Conservation (phyloP, 2,329 filamentous ascomycete species). For the Dendrostoma leiphaemia region DNA sequence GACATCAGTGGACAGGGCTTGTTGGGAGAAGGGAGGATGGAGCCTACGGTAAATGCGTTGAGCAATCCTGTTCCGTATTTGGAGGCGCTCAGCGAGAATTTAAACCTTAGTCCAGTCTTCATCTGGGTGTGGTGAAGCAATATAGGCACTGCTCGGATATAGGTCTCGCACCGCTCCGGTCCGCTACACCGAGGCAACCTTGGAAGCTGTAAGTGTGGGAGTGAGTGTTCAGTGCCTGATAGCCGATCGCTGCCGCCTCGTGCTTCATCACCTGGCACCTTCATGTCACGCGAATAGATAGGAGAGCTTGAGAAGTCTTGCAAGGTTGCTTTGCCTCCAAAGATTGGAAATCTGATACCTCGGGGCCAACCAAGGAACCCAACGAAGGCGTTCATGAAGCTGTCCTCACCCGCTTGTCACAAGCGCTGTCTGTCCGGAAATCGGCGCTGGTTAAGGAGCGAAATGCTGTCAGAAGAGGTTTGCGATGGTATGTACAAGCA, state of each 20-base stretch:
- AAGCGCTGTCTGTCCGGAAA: neutral
- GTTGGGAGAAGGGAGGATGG: neutral
- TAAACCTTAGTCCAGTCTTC: conserved; percentile 99
- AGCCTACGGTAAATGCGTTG: conserved; percentile 88
- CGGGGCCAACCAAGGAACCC: neutral
- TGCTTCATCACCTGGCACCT: neutral
- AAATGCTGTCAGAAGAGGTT: no score
- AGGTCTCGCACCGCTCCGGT: conserved; percentile 7
- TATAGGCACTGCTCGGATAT: conserved; percentile 87
- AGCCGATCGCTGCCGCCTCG: neutral
- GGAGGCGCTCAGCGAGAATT: conserved; percentile 85
- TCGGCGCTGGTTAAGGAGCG: neutral
- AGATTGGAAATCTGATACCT: neutral
- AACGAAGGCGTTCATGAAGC: neutral
- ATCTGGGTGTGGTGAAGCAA: conserved; percentile 87
- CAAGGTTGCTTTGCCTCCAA: neutral
- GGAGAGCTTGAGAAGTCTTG: neutral
- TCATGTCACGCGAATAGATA: neutral
- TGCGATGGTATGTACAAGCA: neutral
- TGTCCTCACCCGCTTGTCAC: neutral
- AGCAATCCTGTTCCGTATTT: conserved; percentile 96
- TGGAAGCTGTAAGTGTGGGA: conserved; percentile 4
- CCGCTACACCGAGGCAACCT: no score
- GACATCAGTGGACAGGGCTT: conserved; percentile 14
- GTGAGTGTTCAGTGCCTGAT: conserved; percentile 4